Evolutionary conservation across 83 land plant species (phyloP).

Genomic region (Isoetes engelmannii): DNA sequence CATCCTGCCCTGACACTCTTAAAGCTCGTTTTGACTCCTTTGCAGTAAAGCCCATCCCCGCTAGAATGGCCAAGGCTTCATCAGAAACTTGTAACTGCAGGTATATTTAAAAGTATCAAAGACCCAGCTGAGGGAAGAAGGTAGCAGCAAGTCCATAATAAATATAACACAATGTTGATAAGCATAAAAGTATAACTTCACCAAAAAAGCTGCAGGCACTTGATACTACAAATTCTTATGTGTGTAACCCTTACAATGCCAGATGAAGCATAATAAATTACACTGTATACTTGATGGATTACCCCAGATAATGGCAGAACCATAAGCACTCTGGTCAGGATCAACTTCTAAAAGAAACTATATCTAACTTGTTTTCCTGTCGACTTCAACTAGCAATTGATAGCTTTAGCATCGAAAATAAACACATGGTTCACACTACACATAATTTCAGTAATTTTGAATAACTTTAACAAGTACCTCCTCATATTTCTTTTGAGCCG

Average conservation of each 20-base stretch:
- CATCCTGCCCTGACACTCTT: slow-evolving; percentile 67
- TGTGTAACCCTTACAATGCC: not conserved
- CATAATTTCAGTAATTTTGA: not conserved
- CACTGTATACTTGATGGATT: not conserved
- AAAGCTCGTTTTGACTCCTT: slow-evolving; percentile 62
- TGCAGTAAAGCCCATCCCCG: slow-evolving; percentile 75
- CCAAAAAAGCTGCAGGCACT: not conserved
- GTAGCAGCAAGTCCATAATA: not conserved
- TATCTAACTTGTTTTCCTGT: too few species aligned
- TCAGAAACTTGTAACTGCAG: slow-evolving; percentile 80
- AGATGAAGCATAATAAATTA: not conserved
- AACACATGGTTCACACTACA: not conserved
- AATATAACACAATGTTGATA: not conserved
- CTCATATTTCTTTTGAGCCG: slow-evolving; percentile 66
- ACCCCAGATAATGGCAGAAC: too few species aligned
- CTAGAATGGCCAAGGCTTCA: slow-evolving; percentile 65
- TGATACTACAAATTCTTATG: not conserved
- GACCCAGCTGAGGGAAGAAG: not conserved
- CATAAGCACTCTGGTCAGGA: too few species aligned
- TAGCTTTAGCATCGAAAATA: too few species aligned
- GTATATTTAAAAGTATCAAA: not conserved
- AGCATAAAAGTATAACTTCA: not conserved
- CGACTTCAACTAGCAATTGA: too few species aligned
- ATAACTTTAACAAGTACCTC: slow-evolving; percentile 37
- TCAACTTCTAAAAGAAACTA: too few species aligned